These are phyloP conservation scores for Hanseniaspora clermontiae DNA, from an alignment of 805 yeast genomes.

Conservation along the genomic window DNA sequence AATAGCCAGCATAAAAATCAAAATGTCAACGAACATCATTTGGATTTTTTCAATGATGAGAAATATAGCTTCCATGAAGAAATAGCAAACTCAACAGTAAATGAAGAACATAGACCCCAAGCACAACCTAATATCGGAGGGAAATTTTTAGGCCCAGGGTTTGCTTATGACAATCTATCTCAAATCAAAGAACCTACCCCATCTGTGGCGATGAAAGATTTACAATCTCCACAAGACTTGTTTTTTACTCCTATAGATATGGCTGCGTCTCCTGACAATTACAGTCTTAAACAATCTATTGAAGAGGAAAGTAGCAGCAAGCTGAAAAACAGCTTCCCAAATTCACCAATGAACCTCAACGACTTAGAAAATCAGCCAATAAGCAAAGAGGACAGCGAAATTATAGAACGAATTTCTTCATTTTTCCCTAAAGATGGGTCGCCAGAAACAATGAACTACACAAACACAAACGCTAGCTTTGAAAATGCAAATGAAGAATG, in stretches of 20 bases:
- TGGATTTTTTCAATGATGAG: not conserved
- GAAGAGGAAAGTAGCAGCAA: not conserved
- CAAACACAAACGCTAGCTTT: not conserved
- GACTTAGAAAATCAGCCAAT: not conserved
- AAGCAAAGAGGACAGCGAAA: not conserved
- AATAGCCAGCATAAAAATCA: not conserved
- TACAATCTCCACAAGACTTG: not conserved
- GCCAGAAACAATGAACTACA: not conserved
- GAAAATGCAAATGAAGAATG: slow-evolving; percentile 34
- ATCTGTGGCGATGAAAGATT: not conserved
- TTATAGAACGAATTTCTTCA: not conserved
- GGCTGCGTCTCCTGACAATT: not conserved
- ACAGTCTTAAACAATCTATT: not conserved
- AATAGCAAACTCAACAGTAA: not conserved
- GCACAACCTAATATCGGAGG: not conserved
- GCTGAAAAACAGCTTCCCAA: not conserved
- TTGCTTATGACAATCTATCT: not conserved
- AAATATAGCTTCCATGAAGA: not conserved
- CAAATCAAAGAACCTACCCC: not conserved
- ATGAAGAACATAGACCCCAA: not conserved
- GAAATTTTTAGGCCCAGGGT: not conserved
- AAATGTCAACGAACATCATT: not conserved
- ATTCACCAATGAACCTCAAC: not conserved
- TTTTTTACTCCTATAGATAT: not conserved
- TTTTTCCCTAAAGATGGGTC: not conserved